A percentile compares a stretch with the other conserved stretches of the same genome.
Conservation (phyloP, 352 stramenopile species). For the Phytophthora fragariae region DNA sequence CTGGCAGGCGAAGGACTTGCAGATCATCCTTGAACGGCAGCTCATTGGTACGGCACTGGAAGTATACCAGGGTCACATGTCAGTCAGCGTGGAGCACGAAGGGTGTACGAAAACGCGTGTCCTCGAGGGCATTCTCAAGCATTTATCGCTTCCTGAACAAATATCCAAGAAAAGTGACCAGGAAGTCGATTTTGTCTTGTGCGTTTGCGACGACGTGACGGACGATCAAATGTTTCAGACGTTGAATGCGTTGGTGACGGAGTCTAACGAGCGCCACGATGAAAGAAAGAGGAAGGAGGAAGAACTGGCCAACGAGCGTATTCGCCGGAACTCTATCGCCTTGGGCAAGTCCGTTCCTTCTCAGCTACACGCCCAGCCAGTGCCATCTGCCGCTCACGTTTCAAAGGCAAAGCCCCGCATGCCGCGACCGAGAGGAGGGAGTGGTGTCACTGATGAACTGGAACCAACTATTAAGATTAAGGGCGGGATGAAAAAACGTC, state of each 20-base stretch:
- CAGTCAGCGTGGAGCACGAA: conserved; percentile 84
- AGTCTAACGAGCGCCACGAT: conserved; percentile 80
- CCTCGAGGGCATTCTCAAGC: conserved; percentile 76
- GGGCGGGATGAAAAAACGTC: conserved; percentile 18
- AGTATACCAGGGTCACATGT: conserved; percentile 87
- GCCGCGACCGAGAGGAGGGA: conserved; percentile 32
- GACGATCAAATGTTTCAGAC: conserved; percentile 94
- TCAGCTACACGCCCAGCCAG: conserved; percentile 35
- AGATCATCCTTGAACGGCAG: conserved; percentile 90
- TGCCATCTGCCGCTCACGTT: conserved; percentile 44
- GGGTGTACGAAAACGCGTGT: conserved; percentile 83
- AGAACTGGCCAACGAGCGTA: conserved; percentile 43
- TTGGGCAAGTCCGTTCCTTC: conserved; percentile 11
- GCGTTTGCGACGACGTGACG: conserved; percentile 88
- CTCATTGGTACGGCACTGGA: conserved; percentile 86
- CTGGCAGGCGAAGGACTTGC: conserved; percentile 92
- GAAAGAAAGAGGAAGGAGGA: conserved; percentile 50
- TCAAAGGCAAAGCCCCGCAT: conserved; percentile 49
- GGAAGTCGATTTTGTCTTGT: conserved; percentile 90
- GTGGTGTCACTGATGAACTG: conserved; percentile 30
- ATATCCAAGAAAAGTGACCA: conserved; percentile 69
- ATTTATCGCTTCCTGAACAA: conserved; percentile 73
- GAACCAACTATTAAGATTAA: conserved; percentile 28
- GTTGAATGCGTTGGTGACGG: conserved; percentile 74
- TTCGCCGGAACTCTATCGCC: conserved; percentile 40